Base-by-base conservation (phyloP, 176 grass and related monocot species). In the Carex littledalei region DNA sequence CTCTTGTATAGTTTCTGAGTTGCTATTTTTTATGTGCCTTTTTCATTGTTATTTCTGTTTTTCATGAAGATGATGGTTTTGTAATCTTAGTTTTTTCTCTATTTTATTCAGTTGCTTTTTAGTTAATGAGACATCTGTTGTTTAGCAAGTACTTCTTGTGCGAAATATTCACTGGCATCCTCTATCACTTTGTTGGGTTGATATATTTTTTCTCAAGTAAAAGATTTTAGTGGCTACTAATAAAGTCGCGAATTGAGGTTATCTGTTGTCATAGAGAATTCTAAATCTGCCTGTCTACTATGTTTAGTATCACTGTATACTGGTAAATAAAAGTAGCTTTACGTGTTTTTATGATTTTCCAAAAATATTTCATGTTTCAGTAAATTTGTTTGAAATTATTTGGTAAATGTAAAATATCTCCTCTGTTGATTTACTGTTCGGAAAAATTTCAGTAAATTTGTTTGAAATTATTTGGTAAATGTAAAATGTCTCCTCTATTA, bases 1-100 rank as follows among this genome's bases (percentile, higher is more conserved):
- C 59, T 63, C 59, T 63, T 81, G 79, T 82, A 82, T 64, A 82
- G 79, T 78, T 57, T 78, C 50, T 55, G 73, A 78, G 74, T 78
- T 78, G 49, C 24, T 78, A 57, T 78, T 78, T 78, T 78, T 78
- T 2, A 57, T 78, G 49, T 56, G 22, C 2, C 57, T 5, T 55
- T 78, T 52, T 35, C 74, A 78, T 78, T 78, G 74, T 78, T 56
- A 78, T 55, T 78, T 18, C 21, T 56, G 52, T 56, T 57, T 78
- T 57, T 78, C 45, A 21, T 52, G 54, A 45, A 55, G 49, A 57
- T 34, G 16, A 57, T 57, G 21, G 26, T 78, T 78, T 78, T 78
- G 49, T 78, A 78, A 78, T 78, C 74, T 78, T 78, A 78, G 74
- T 4, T 78, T 57, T 78, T 56, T 15, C 45, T 56, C 52, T 78